phyloP scores from a whole-genome alignment of 2,329 filamentous ascomycete genomes.

The Cytospora leucostoma region DNA sequence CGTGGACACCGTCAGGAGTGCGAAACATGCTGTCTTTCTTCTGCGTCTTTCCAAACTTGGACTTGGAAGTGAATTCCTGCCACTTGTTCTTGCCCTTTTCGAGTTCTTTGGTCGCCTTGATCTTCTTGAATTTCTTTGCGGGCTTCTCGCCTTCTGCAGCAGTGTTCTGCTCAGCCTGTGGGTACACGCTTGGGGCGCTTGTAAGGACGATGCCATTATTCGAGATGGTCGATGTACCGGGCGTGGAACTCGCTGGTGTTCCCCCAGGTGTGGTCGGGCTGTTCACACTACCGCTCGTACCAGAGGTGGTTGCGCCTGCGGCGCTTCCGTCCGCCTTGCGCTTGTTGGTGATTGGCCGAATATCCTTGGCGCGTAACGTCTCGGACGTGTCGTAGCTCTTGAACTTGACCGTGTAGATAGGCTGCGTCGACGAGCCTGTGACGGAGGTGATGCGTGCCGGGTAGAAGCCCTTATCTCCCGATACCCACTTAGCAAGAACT shows the following conservation, averaged over 20 bases:
- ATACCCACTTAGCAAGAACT: conserved; percentile 86
- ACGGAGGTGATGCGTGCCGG: conserved; percentile 90
- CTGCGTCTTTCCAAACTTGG: conserved; percentile 63
- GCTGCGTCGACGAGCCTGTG: conserved; percentile 86
- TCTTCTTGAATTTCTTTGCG: conserved; percentile 81
- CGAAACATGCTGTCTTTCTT: conserved; percentile 98
- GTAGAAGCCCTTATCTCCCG: conserved; percentile 88
- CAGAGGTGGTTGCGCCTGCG: conserved; percentile 42
- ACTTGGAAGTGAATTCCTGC: conserved; percentile 87
- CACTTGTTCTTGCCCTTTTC: conserved; percentile 91
- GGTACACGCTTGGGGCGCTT: conserved; percentile 59
- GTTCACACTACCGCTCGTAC: conserved; percentile 30
- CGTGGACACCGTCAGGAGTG: conserved; percentile 82
- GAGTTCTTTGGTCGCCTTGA: conserved; percentile 86
- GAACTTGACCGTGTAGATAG: conserved; percentile 94
- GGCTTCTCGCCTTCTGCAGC: conserved; percentile 70
- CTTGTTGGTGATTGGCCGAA: conserved; percentile 78
- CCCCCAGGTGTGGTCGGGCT: conserved; percentile 22
- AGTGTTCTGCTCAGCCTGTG: conserved; percentile 63
- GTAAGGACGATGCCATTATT: conserved; percentile 54
- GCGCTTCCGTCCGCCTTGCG: conserved; percentile 78
- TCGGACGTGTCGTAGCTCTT: conserved; percentile 87
- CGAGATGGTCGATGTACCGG: conserved; percentile 33
- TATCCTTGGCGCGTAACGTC: conserved; percentile 78
- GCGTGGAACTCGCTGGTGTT: conserved; percentile 36